Evolutionary conservation across 495 filamentous ascomycete species (phyloP).

Genomic region (Neurospora sp.): DNA sequence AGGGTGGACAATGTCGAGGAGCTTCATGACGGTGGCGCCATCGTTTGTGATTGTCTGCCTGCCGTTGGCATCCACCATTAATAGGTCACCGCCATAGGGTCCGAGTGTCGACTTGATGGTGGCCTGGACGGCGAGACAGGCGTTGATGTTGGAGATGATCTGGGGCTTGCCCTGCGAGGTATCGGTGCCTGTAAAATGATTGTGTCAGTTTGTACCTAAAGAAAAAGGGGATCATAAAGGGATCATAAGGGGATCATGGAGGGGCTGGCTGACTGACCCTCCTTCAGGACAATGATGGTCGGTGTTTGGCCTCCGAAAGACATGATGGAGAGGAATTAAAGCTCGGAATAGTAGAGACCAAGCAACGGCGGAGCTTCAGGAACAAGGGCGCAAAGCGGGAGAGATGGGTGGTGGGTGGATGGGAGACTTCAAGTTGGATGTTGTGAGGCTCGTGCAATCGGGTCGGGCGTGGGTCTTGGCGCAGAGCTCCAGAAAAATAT

Average conservation of each 20-base stretch:
- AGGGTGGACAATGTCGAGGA: slow-evolving; percentile 96
- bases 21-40: slow-evolving; percentile 97
- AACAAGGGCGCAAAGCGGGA: slow-evolving; percentile 1
- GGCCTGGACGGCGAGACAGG: slow-evolving; percentile 91
- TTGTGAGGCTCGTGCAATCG: not conserved
- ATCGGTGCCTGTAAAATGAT: slow-evolving; percentile 65
- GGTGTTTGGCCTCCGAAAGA: slow-evolving; percentile 97
- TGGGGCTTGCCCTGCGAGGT: slow-evolving; percentile 94
- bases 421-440: not conserved
- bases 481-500: not conserved
- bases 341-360: not conserved
- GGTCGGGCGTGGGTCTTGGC: not conserved
- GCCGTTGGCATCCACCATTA: slow-evolving; percentile 92
- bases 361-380: slow-evolving; percentile 8
- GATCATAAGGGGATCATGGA: slow-evolving; percentile 13
- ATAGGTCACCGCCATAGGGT: slow-evolving; percentile 93
- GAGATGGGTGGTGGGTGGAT: slow-evolving; percentile 4
- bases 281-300: slow-evolving; percentile 96
- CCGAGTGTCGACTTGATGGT: slow-evolving; percentile 92
- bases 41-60: slow-evolving; percentile 97
- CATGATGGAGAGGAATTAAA: slow-evolving; percentile 41
- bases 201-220: slow-evolving; percentile 12
- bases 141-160: slow-evolving; percentile 97
- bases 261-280: slow-evolving; percentile 54
- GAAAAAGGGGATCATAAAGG: not conserved